Evolutionary conservation across 257 asterid genomes (phyloP), one percentile per base, ranked within the genome.

Genomic region (Coffea canephora): DNA sequence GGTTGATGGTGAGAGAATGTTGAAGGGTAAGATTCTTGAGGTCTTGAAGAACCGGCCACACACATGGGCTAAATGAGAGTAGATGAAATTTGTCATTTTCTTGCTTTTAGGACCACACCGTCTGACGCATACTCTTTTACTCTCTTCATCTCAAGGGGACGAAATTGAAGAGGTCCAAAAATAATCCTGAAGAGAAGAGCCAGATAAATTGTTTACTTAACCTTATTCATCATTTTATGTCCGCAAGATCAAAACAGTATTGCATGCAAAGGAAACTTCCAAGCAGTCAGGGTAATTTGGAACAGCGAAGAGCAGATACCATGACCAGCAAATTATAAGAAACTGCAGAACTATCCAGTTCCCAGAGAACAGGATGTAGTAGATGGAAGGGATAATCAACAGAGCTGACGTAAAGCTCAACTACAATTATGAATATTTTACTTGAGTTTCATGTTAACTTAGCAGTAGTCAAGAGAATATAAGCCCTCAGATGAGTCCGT

Each of bases 381-480:
- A 27, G 70, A 25, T 27, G 21, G 2, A 31, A 31, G 5, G 7
- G 19, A 41, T 0, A 8, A 49, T 1, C 27, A 16, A 5, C 52
- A 69, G 39, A 8, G 54, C 7, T 41, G 34, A 8, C 34, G 10
- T 14, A 5, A 67, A 21, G 0, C 8, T 21, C 0, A 70, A 2
- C 54, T 45, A 73, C 64, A 18, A 18, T 52, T 73, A 52, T 73
- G 14, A 31, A 52, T 50, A 50, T 25, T 50, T 54, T 54, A 15
- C 59, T 54, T 31, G 31, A 43, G 52, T 31, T 31, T 31, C 64
- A 1, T 21, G 39, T 61, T 62, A 76, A 25, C 79, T 11, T 62
- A 62, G 43, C 12, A 9, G 1, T 27, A 76, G 80, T 25, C 77
- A 62, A 15, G 72, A 76, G 62, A 76, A 77, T 48, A 25, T 48